These are phyloP conservation scores for Tetrahymena borealis DNA, from an alignment of 73 alveolate genomes.

Conservation along the genomic window DNA sequence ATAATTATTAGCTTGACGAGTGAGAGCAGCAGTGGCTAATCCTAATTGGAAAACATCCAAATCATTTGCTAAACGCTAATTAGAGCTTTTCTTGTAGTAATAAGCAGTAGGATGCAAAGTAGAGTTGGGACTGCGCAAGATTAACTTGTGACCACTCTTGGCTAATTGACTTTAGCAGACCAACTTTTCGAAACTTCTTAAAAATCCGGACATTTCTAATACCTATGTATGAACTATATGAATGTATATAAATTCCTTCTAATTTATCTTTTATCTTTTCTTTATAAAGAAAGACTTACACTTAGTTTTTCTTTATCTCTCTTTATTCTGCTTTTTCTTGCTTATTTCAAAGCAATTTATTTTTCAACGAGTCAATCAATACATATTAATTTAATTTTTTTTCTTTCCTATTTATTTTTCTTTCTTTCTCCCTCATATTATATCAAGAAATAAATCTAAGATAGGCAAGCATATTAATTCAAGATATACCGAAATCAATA, in stretches of 20 bases:
- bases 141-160: background rate
- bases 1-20: background rate
- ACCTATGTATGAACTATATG: background rate
- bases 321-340: background rate
- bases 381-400: too few species aligned
- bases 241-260: background rate
- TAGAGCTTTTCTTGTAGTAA: background rate
- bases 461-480: background rate
- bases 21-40: background rate
- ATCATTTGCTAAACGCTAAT: background rate
- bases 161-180: background rate
- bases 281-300: background rate
- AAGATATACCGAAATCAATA: background rate
- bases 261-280: background rate
- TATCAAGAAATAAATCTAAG: background rate
- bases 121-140: background rate
- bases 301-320: background rate
- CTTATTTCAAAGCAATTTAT: background rate
- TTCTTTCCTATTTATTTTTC: background rate
- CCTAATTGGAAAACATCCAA: slow-evolving; percentile 1
- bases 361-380: too few species aligned
- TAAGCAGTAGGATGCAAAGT: background rate
- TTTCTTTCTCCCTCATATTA: background rate
- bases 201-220: background rate
- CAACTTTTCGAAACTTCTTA: background rate